Base-by-base conservation (phyloP, 2,329 filamentous ascomycete genomes). In the Exophiala sp. region DNA sequence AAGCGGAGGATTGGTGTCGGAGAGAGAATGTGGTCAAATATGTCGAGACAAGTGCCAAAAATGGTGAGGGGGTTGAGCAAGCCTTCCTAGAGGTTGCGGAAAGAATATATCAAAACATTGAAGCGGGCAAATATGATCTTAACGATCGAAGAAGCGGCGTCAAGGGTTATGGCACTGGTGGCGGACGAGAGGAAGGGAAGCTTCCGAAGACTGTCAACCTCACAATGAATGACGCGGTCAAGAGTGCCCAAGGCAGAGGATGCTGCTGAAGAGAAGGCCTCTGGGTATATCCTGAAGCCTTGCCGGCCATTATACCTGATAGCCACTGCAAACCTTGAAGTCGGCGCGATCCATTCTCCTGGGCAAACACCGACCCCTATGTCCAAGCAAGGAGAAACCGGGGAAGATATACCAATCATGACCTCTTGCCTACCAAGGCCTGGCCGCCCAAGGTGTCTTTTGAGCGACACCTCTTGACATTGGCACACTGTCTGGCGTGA, bases 41-140 rank as follows among this genome's bases (percentile, higher is more conserved):
- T 66, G 88, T 97, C 56, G 93, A 98, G 73, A 98, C 93, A 32
- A 90, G 85, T 59, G 93, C 93, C 43, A 98, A 97, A 75, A 94
- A 85, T 55, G 93, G 93, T 45, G 88, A 95, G 65, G 88, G 88
- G 43, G 93, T 98, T 29, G 93, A 98, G 68, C 80, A 83, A 60
- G 93, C 93, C 1, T 98, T 98, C 64, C 78, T 95, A 65, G 83
- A 93, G 64, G 90, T 97, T 11, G 89, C 93, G 16, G 89, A 96
- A 73, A 78, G 90, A 68, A 97, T 98, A 73, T 95, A 94, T 66
- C 83, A 91, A 66, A 97, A 97, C 64, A 96, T 98, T 56, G 88
- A 96, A 73, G 88, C 88, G 1, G 93, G 93, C 9, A 88, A 82
- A 66, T 97, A 97, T 66, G 90, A 98, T 70, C 73, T 97, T 60